Percentiles rank a stretch among this genome's conserved stretches.
These are phyloP conservation scores for Stentor roeselii DNA, from an alignment of 73 alveolate species.

Conservation along the genomic window DNA sequence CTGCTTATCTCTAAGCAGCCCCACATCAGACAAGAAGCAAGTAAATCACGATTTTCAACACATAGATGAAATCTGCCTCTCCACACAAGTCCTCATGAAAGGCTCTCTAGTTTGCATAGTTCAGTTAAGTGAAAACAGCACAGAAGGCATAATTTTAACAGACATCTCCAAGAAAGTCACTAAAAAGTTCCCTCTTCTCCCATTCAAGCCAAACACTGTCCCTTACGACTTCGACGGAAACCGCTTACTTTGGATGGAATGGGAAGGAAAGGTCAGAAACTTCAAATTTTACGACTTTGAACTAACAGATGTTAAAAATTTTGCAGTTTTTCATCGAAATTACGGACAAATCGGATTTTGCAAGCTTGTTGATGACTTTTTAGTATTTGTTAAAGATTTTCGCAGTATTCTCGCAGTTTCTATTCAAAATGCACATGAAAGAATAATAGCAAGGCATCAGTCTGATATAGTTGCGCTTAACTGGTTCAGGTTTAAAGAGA, in stretches of 20 bases:
- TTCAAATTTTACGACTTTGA: background rate
- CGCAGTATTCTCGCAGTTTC: background rate
- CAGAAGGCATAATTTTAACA: background rate
- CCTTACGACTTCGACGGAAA: conserved; percentile 24
- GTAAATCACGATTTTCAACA: background rate
- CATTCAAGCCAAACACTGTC: background rate
- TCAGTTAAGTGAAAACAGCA: background rate
- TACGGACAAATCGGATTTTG: conserved; percentile 3
- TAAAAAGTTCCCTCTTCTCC: background rate
- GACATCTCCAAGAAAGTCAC: background rate
- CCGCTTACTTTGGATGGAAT: conserved; percentile 15
- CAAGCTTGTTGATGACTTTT: background rate
- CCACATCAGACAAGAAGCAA: background rate
- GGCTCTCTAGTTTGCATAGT: background rate
- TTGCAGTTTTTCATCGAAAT: background rate
- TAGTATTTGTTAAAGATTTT: background rate
- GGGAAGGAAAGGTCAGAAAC: background rate
- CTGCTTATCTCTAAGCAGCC: background rate
- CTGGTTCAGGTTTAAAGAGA: background rate
- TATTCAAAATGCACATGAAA: background rate
- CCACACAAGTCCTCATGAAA: conserved; percentile 23
- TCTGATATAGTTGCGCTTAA: conserved; percentile 8
- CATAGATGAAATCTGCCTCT: background rate
- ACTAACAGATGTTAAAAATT: background rate
- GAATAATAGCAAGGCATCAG: background rate